Conservation (phyloP, 1,139 yeast species). For the Kodamaea fungicola region DNA sequence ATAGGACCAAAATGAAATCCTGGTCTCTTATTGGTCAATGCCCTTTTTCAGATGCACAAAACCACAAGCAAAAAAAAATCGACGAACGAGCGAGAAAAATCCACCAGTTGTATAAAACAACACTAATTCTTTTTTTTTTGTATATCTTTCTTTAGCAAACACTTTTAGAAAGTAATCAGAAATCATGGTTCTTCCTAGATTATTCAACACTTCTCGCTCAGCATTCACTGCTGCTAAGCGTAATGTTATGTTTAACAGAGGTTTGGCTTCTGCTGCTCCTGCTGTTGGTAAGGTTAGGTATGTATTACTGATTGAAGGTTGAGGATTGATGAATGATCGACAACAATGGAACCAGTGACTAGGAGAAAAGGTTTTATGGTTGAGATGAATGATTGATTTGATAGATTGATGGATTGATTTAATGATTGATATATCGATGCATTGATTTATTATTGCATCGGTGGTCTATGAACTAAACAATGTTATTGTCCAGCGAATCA, state of each 20-base stretch:
- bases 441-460: background rate
- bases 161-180: conserved; percentile 9
- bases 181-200: conserved; percentile 79
- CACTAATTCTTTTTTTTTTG: conserved; percentile 7
- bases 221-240: conserved; percentile 90
- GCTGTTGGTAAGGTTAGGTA: conserved; percentile 88
- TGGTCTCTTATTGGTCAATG: conserved; percentile 5
- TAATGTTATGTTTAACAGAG: conserved; percentile 71
- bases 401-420: background rate
- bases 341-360: background rate
- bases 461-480: background rate
- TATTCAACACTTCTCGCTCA: conserved; percentile 86
- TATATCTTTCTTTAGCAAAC: conserved; percentile 9
- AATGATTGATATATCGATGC: background rate
- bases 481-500: background rate
- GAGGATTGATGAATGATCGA: background rate
- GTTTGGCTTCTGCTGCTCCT: conserved; percentile 85
- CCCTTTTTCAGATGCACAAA: background rate
- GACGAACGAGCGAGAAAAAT: conserved; percentile 6
- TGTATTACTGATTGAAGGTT: conserved; percentile 30
- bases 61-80: conserved; percentile 1
- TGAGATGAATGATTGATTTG: background rate
- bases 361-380: too few species aligned
- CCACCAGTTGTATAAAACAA: conserved; percentile 7
- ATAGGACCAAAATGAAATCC: conserved; percentile 6